Percentiles rank a stretch among this genome's conserved stretches.
These are phyloP conservation scores for Trichophaea hybrida DNA, from an alignment of 2,329 filamentous ascomycete genomes.

Conservation along the genomic window DNA sequence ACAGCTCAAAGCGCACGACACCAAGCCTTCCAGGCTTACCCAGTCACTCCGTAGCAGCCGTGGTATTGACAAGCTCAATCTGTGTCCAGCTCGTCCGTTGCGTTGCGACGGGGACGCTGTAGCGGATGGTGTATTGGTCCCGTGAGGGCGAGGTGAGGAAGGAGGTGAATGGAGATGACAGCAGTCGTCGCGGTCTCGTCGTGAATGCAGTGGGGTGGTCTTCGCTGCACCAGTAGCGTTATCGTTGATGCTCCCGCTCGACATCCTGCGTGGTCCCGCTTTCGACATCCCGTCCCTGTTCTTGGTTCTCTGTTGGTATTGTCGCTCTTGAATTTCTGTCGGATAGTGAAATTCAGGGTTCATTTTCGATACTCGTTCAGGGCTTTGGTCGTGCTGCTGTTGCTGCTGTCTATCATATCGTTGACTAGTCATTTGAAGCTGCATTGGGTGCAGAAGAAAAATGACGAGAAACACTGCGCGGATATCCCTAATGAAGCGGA, in stretches of 20 bases:
- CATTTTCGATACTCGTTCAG: background rate
- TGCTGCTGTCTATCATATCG: slow-evolving; percentile 3
- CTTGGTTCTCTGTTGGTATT: slow-evolving; percentile 2
- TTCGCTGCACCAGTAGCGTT: background rate
- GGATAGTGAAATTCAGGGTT: background rate
- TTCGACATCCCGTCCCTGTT: slow-evolving; percentile 2
- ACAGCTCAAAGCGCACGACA: slow-evolving; percentile 12
- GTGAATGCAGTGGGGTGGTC: background rate
- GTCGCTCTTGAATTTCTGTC: slow-evolving; percentile 1
- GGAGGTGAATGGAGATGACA: background rate
- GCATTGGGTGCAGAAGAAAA: slow-evolving; percentile 1
- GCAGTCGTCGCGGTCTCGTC: slow-evolving; percentile 5
- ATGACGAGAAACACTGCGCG: background rate
- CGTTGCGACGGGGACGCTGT: background rate
- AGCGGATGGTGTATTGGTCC: background rate
- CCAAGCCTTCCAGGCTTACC: slow-evolving; percentile 19
- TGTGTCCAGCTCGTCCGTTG: background rate
- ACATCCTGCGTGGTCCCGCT: slow-evolving; percentile 1
- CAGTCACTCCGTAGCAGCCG: slow-evolving; percentile 15
- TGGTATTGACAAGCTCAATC: slow-evolving; percentile 1
- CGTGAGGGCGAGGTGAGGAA: background rate
- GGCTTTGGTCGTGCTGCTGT: background rate
- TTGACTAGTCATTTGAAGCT: slow-evolving; percentile 1
- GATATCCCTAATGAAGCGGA: background rate
- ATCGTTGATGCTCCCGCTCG: slow-evolving; percentile 6